These are phyloP conservation scores for Escallonia rubra DNA, from an alignment of 129 eudicot species.

Conservation along the genomic window DNA sequence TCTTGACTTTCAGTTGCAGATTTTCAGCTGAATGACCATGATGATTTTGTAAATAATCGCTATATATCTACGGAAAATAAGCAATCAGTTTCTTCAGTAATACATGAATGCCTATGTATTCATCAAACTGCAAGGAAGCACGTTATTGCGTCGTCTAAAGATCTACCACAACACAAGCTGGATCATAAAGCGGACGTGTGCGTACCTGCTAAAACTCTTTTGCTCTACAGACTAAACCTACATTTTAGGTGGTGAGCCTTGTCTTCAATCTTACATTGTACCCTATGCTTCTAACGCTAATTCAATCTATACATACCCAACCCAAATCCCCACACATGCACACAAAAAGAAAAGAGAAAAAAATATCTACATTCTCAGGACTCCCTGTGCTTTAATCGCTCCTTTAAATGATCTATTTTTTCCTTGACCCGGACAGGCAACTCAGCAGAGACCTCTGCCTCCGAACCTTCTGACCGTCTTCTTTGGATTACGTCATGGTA, in stretches of 20 bases:
- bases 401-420: slow-evolving; percentile 38
- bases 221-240: neutral
- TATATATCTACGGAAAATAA: no score
- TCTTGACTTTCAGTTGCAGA: no score
- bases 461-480: slow-evolving; percentile 66
- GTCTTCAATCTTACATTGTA: slow-evolving; percentile 9
- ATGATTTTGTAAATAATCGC: no score
- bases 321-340: slow-evolving; percentile 6
- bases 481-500: slow-evolving; percentile 85
- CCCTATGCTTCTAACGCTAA: slow-evolving; percentile 18
- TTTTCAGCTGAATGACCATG: no score
- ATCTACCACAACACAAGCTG: no score
- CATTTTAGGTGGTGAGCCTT: slow-evolving; percentile 4
- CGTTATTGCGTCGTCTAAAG: no score
- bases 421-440: slow-evolving; percentile 31
- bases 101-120: no score
- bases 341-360: neutral
- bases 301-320: slow-evolving; percentile 21
- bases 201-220: neutral
- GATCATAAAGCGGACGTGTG: no score
- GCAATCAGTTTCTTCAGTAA: no score
- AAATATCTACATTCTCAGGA: slow-evolving; percentile 2
- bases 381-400: slow-evolving; percentile 32
- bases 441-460: slow-evolving; percentile 53
- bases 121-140: no score